Conservation (phyloP, 2,329 filamentous ascomycete species). For the Tolypocladium ophioglossoides region DNA sequence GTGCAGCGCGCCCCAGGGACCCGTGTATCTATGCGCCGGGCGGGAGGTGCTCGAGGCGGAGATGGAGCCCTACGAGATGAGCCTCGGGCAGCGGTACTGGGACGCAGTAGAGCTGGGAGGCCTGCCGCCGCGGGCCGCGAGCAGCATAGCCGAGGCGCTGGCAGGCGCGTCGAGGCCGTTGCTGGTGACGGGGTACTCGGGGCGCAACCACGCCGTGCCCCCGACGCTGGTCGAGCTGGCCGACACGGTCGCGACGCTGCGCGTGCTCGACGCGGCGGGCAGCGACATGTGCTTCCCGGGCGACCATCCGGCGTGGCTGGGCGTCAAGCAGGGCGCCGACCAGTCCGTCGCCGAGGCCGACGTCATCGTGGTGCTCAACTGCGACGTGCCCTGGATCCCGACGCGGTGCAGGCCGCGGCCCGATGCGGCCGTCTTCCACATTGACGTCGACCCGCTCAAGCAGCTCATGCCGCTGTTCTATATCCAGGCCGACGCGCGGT, state of each 20-base stretch:
- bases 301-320: conserved; percentile 50
- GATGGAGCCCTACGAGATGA: conserved; percentile 54
- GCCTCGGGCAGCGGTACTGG: conserved; percentile 50
- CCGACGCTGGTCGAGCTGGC: conserved; percentile 53
- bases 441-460: conserved; percentile 51
- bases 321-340: conserved; percentile 60
- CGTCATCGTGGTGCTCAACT: conserved; percentile 70
- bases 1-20: conserved; percentile 59
- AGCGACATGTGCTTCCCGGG: conserved; percentile 68
- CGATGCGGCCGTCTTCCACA: conserved; percentile 41
- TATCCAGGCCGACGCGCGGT: conserved; percentile 49
- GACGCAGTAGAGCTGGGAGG: conserved; percentile 52
- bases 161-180: conserved; percentile 51
- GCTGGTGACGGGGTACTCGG: conserved; percentile 58
- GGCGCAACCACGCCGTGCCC: conserved; percentile 51
- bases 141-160: conserved; percentile 47
- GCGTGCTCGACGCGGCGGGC: conserved; percentile 61
- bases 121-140: conserved; percentile 34
- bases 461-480: conserved; percentile 61
- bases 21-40: conserved; percentile 63
- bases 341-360: conserved; percentile 63
- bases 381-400: conserved; percentile 80
- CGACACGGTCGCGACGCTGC: conserved; percentile 50
- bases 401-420: conserved; percentile 47
- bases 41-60: conserved; percentile 76